A percentile compares a stretch with the other conserved stretches of the same genome.
Conservation (phyloP, 2,329 filamentous ascomycete genomes). For the Ophiostoma angusticollis region DNA sequence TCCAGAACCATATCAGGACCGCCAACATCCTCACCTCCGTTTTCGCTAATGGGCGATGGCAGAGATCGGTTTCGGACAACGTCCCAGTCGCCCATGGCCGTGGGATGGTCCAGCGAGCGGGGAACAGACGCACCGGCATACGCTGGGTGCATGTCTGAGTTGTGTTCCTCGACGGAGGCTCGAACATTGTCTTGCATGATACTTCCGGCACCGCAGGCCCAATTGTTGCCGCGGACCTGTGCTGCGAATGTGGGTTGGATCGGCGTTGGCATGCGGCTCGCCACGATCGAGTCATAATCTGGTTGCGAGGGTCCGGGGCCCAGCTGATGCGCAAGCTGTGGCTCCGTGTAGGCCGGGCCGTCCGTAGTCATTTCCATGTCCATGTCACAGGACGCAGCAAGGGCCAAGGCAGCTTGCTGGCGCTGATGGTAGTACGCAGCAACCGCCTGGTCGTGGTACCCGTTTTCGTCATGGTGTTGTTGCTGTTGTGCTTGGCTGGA, state of each 20-base stretch:
- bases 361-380: slow-evolving; percentile 42
- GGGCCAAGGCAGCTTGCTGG: slow-evolving; percentile 5
- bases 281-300: slow-evolving; percentile 22
- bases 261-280: slow-evolving; percentile 43
- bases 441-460: slow-evolving; percentile 18
- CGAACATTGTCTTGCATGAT: slow-evolving; percentile 14
- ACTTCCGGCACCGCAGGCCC: slow-evolving; percentile 26
- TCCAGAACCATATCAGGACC: slow-evolving; percentile 29
- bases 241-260: slow-evolving; percentile 46
- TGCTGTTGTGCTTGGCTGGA: slow-evolving; percentile 3
- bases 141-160: background rate
- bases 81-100: slow-evolving; percentile 33
- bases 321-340: slow-evolving; percentile 13
- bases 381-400: slow-evolving; percentile 20
- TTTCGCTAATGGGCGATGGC: slow-evolving; percentile 48
- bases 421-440: no score
- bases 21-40: slow-evolving; percentile 32
- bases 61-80: slow-evolving; percentile 39
- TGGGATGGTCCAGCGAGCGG: slow-evolving; percentile 30
- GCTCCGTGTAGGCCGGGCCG: slow-evolving; percentile 7
- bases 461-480: slow-evolving; percentile 9
- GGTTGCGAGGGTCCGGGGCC: slow-evolving; percentile 21
- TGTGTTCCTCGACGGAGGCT: background rate
- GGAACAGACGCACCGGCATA: slow-evolving; percentile 30
- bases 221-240: slow-evolving; percentile 40